Percentiles rank a stretch among this genome's conserved stretches.
Conservation (phyloP, 1,139 yeast genomes). For the Yamadazyma epiphylla region DNA sequence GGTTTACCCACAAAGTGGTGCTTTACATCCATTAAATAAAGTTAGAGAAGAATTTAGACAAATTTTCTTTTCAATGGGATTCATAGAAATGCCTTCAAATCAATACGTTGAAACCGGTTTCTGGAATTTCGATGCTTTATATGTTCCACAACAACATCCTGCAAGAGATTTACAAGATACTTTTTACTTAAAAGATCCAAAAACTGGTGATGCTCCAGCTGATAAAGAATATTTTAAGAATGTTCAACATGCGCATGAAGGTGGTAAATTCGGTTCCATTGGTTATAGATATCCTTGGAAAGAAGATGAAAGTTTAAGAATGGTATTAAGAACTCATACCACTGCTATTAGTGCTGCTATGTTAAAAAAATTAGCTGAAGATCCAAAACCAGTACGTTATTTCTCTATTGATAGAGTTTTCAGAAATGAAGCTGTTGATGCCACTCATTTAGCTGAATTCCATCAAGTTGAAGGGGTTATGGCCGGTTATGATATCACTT, state of each 20-base stretch:
- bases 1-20: constrained; percentile 79
- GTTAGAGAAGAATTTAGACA: constrained; percentile 97
- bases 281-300: constrained; percentile 99
- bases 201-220: constrained; percentile 71
- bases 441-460: constrained; percentile 99
- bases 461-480: constrained; percentile 99
- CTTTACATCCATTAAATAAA: constrained; percentile 92
- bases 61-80: constrained; percentile 95
- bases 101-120: constrained; percentile 97
- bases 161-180: constrained; percentile 99
- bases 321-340: constrained; percentile 95
- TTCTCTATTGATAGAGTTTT: constrained; percentile 97
- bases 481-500: constrained; percentile 91
- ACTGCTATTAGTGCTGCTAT: constrained; percentile 90
- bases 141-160: constrained; percentile 98
- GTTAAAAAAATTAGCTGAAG: constrained; percentile 81
- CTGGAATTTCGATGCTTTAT: constrained; percentile 97
- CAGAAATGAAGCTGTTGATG: constrained; percentile 99
- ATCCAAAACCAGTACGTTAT: constrained; percentile 87
- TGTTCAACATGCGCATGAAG: constrained; percentile 79
- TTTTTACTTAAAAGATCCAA: constrained; percentile 92
- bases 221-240: constrained; percentile 77
- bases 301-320: constrained; percentile 79
- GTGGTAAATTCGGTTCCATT: constrained; percentile 88
- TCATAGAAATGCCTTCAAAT: constrained; percentile 98